Conservation (phyloP, 2,329 filamentous ascomycete species). For the Pestalotiopsis sp. region DNA sequence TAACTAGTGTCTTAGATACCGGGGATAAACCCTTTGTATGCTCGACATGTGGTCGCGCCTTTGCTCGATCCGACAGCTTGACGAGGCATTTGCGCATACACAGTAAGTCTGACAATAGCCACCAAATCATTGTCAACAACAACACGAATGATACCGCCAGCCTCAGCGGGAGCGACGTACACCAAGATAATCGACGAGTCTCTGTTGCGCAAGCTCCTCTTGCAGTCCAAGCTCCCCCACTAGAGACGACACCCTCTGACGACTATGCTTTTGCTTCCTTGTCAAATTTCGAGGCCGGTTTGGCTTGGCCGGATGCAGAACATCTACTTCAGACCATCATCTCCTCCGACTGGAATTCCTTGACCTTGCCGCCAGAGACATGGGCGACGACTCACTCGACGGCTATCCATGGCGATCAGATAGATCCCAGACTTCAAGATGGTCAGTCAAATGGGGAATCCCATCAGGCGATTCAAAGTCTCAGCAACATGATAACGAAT, state of each 20-base stretch:
- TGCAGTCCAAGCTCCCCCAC: too few species aligned
- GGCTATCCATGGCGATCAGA: background rate
- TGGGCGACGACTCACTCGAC: background rate
- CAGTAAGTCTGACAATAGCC: background rate
- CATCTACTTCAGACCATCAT: slow-evolving; percentile 10
- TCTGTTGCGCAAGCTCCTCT: background rate
- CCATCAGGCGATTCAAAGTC: slow-evolving; percentile 7
- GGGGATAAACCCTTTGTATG: slow-evolving; percentile 11
- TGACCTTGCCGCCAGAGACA: slow-evolving; percentile 8
- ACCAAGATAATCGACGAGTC: background rate
- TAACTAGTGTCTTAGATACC: slow-evolving; percentile 7
- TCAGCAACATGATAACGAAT: slow-evolving; percentile 12
- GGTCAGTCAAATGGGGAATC: background rate
- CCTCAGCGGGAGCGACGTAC: background rate
- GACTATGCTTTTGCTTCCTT: slow-evolving; percentile 4
- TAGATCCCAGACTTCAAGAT: slow-evolving; percentile 10
- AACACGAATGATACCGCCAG: background rate
- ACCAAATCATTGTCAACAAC: background rate
- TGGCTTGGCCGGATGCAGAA: slow-evolving; percentile 12
- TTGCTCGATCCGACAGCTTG: slow-evolving; percentile 7
- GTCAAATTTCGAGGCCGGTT: background rate
- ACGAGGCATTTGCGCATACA: slow-evolving; percentile 11
- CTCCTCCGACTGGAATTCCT: slow-evolving; percentile 12
- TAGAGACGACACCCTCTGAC: background rate
- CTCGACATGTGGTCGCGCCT: slow-evolving; percentile 5